These are phyloP conservation scores for Voacanga thouarsii DNA, from an alignment of 257 asterid species.

Conservation along the genomic window DNA sequence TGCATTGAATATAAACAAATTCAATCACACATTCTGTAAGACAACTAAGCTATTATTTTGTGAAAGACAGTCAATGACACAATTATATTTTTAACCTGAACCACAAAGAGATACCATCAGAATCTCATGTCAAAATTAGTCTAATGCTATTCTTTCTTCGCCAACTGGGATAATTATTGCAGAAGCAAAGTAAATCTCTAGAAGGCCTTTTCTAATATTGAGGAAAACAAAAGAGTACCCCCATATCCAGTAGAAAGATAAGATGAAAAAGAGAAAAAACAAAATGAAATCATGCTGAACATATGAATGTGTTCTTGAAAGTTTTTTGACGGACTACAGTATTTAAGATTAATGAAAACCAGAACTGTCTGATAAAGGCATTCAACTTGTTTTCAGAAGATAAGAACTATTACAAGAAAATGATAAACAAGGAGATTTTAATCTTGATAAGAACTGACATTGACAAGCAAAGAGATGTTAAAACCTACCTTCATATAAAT, in stretches of 20 bases:
- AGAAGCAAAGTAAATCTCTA: neutral
- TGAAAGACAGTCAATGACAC: too few relatives aligned
- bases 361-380: neutral
- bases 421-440: neutral
- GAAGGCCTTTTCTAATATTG: neutral
- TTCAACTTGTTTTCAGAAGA: neutral
- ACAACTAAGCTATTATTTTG: too few relatives aligned
- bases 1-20: too few relatives aligned
- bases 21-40: too few relatives aligned
- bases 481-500: constrained; percentile 68
- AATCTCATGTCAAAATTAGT: too few relatives aligned
- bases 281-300: neutral
- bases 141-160: too few relatives aligned
- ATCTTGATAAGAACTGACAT: too few relatives aligned
- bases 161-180: too few relatives aligned
- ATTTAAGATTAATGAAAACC: neutral
- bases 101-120: too few relatives aligned
- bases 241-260: neutral
- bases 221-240: neutral
- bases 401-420: neutral
- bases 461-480: neutral
- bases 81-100: too few relatives aligned
- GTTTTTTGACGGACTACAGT: neutral
- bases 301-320: neutral
- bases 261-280: neutral